Evolutionary conservation across 2,329 filamentous ascomycete species (phyloP).

Genomic region (Chaetomium sp.): DNA sequence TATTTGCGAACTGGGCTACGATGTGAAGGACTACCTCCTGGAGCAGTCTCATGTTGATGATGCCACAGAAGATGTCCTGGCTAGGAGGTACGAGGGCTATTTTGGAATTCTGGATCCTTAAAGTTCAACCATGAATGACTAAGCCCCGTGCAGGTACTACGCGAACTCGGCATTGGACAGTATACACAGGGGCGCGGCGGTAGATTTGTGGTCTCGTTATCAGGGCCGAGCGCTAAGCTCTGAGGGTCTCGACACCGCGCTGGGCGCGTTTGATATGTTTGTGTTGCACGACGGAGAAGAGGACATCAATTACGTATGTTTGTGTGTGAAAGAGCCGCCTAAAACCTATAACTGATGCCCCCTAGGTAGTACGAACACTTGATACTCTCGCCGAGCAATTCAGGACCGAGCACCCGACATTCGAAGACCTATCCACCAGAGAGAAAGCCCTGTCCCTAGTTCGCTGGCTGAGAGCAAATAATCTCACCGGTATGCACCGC

Average conservation of each 20-base stretch:
- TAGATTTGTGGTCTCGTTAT: slow-evolving; percentile 73
- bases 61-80: slow-evolving; percentile 71
- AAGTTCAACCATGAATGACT: neutral
- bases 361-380: slow-evolving; percentile 48
- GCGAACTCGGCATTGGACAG: slow-evolving; percentile 73
- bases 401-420: slow-evolving; percentile 51
- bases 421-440: slow-evolving; percentile 62
- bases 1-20: slow-evolving; percentile 75
- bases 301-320: slow-evolving; percentile 71
- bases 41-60: slow-evolving; percentile 63
- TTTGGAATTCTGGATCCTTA: neutral
- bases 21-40: slow-evolving; percentile 83
- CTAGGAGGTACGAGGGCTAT: slow-evolving; percentile 57
- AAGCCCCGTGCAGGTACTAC: slow-evolving; percentile 63
- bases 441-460: slow-evolving; percentile 69
- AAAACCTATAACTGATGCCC: slow-evolving; percentile 24
- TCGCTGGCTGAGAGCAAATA: slow-evolving; percentile 66
- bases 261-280: slow-evolving; percentile 89
- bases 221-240: slow-evolving; percentile 40
- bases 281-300: slow-evolving; percentile 70
- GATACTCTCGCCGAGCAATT: slow-evolving; percentile 65
- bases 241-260: slow-evolving; percentile 64
- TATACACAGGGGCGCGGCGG: slow-evolving; percentile 77
- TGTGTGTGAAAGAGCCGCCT: neutral
- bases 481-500: slow-evolving; percentile 71